Evolutionary conservation across 2,329 filamentous ascomycete species (phyloP).

Genomic region (Alternaria ventricosa): DNA sequence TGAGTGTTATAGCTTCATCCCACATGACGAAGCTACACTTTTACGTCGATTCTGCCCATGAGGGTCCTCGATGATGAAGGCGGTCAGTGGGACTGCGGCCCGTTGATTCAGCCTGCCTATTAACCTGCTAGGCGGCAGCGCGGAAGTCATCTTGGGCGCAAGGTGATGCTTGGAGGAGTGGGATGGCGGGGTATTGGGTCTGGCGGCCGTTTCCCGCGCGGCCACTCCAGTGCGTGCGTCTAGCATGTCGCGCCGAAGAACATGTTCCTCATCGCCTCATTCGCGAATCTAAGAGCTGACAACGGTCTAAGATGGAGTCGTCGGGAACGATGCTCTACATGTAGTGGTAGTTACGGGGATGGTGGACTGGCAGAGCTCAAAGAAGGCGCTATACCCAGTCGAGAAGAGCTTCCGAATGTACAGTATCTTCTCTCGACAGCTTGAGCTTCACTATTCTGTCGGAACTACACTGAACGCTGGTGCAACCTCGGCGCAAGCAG

Average conservation of each 20-base stretch:
- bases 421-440: constrained; percentile 18
- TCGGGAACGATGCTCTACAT: constrained; percentile 26
- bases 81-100: constrained; percentile 47
- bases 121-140: constrained; percentile 24
- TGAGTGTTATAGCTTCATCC: constrained; percentile 20
- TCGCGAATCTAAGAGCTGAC: constrained; percentile 19
- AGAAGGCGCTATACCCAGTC: constrained; percentile 17
- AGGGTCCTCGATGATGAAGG: constrained; percentile 30
- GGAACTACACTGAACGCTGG: constrained; percentile 14
- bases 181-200: constrained; percentile 24
- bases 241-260: constrained; percentile 10
- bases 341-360: constrained; percentile 9
- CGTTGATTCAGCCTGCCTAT: constrained; percentile 45
- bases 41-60: constrained; percentile 40
- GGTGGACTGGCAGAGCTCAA: constrained; percentile 6
- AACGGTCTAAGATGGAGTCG: constrained; percentile 16
- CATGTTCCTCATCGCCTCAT: constrained; percentile 19
- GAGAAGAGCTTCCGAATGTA: constrained; percentile 28
- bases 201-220: constrained; percentile 11
- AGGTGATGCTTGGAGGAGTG: constrained; percentile 12
- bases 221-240: neutral
- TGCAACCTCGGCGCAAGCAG: constrained; percentile 7
- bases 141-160: constrained; percentile 10
- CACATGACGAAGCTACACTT: constrained; percentile 31
- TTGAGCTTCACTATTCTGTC: constrained; percentile 22